Evolutionary conservation across 2,329 filamentous ascomycete genomes (phyloP), one percentile per base, ranked within the genome.

Genomic region (Fusarium marasasianum): DNA sequence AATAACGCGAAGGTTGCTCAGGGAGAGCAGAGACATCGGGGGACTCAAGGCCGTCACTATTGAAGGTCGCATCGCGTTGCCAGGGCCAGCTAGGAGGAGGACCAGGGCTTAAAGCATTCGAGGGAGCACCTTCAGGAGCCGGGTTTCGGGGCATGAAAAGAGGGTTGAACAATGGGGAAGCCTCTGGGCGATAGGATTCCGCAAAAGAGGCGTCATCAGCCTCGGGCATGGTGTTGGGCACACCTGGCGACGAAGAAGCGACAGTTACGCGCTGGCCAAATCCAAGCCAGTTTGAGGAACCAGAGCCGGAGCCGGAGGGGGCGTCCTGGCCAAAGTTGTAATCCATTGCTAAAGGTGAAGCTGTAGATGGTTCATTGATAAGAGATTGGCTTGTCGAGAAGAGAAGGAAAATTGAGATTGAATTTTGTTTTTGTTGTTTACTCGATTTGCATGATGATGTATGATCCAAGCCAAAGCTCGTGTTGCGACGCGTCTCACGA

Each of bases 151-250:
- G 37, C 15, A 66, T 29, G 31, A 69, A 69, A 15, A 68, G 33
- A 3, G 76, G 70, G 22, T 78, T 78, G 56, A 78, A 78, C 11
- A 78, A 44, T 26, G 76, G 76, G 5, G 76, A 78, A 3, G 66
- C 53, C 41, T 78, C 76, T 33, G 73, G 76, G 15, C 69, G 67
- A 60, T 72, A 78, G 1, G 76, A 78, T 29, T 78, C 76, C n/a
- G 76, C 75, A 37, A 78, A 78, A n/a, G 75, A 76, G 18, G 54
- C 29, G 31, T 78, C 75, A 18, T 78, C 76, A 31, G 40, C 20
- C 6, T 69, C 67, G 4, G 62, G 65, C 55, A 74, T 45, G 8
- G 45, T 51, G 44, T 67, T 66, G 13, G 74, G 66, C 37, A 58
- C 64, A 60, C 57, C 58, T 20, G 71, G 73, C n/a, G 75, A 76